Conservation (phyloP, 768 basidiomycete genomes). For the Suillus paluster region DNA sequence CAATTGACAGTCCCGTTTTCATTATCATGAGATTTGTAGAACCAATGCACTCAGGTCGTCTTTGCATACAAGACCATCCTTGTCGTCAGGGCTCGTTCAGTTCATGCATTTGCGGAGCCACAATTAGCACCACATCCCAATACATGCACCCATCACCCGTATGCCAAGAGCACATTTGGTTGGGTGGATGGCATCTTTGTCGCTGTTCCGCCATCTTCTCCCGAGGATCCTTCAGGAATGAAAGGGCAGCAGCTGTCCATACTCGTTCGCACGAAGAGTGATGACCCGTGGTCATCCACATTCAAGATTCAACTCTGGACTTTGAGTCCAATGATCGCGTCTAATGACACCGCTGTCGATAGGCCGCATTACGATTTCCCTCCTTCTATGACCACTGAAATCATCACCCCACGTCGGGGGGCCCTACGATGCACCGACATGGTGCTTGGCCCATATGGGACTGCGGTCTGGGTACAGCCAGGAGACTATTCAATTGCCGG, state of each 20-base stretch:
- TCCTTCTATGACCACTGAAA: slow-evolving; percentile 42
- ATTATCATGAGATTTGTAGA: slow-evolving; percentile 32
- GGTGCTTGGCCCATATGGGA: slow-evolving; percentile 56
- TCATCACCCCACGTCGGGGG: slow-evolving; percentile 48
- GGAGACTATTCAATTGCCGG: slow-evolving; percentile 47
- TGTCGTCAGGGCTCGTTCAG: slow-evolving; percentile 61
- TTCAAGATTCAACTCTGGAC: slow-evolving; percentile 56
- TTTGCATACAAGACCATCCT: slow-evolving; percentile 52
- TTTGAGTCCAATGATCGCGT: slow-evolving; percentile 39
- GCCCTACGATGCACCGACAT: slow-evolving; percentile 58
- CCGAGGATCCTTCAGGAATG: background rate
- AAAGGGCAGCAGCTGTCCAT: slow-evolving; percentile 36
- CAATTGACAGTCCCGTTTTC: background rate
- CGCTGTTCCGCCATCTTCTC: slow-evolving; percentile 17
- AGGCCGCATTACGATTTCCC: slow-evolving; percentile 48
- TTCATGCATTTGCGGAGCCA: slow-evolving; percentile 59
- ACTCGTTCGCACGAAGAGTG: slow-evolving; percentile 60
- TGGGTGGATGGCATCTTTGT: slow-evolving; percentile 69
- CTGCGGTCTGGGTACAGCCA: slow-evolving; percentile 68
- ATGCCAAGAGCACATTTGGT: slow-evolving; percentile 58
- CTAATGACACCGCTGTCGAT: slow-evolving; percentile 21
- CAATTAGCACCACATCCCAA: slow-evolving; percentile 32
- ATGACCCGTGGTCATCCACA: slow-evolving; percentile 62
- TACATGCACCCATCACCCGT: slow-evolving; percentile 35
- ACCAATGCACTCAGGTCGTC: slow-evolving; percentile 57